Evolutionary conservation across 768 basidiomycete genomes (phyloP).

Genomic region (Hypholoma fasciculare): DNA sequence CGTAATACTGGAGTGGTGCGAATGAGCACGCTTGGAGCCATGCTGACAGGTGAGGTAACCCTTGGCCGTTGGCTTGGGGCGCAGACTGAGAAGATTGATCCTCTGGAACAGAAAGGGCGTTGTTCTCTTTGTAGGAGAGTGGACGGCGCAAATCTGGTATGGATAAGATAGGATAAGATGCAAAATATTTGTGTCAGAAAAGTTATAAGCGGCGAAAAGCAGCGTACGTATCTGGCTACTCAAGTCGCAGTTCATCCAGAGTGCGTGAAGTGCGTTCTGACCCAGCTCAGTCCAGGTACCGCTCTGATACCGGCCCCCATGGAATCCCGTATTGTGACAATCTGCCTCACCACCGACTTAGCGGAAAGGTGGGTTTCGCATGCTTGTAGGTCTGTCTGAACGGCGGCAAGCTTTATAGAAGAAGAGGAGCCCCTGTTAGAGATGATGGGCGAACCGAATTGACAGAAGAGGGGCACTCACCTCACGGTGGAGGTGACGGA

Average conservation of each 20-base stretch:
- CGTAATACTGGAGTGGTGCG: slow-evolving; percentile 10
- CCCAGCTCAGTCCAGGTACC: slow-evolving; percentile 70
- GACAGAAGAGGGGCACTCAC: slow-evolving; percentile 18
- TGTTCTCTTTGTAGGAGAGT: not conserved
- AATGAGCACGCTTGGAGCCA: slow-evolving; percentile 11
- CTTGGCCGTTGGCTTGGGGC: slow-evolving; percentile 49
- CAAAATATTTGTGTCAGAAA: slow-evolving; percentile 8
- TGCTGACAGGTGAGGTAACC: slow-evolving; percentile 9
- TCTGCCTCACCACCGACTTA: slow-evolving; percentile 56
- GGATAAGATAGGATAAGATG: not conserved
- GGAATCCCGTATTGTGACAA: slow-evolving; percentile 58
- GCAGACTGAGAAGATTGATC: slow-evolving; percentile 59
- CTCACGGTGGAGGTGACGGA: slow-evolving; percentile 20
- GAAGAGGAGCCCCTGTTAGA: slow-evolving; percentile 25
- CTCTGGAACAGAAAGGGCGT: not conserved
- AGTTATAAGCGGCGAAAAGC: not conserved
- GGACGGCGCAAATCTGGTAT: too few relatives aligned
- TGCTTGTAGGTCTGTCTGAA: slow-evolving; percentile 78
- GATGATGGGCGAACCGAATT: not conserved
- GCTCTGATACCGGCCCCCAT: slow-evolving; percentile 63
- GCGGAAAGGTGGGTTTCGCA: slow-evolving; percentile 73
- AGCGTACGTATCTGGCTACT: slow-evolving; percentile 1
- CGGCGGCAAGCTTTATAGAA: slow-evolving; percentile 57
- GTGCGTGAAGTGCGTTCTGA: slow-evolving; percentile 49
- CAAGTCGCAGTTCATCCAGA: slow-evolving; percentile 36